A percentile compares a stretch with the other conserved stretches of the same genome.
Conservation (phyloP, 2,329 filamentous ascomycete species). For the Hymenoscyphus albidus region DNA sequence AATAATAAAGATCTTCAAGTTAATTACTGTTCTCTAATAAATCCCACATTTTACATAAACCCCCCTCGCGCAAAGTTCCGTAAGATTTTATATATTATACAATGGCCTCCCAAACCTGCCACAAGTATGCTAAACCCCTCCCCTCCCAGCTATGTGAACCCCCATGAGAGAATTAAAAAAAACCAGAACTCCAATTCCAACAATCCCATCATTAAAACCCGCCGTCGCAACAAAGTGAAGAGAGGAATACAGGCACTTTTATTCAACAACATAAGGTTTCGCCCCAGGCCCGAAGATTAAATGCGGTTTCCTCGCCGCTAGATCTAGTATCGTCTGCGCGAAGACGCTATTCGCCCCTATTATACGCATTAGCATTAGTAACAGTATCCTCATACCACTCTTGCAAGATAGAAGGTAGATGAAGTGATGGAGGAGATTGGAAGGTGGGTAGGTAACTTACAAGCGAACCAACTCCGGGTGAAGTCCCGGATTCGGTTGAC, state of each 20-base stretch:
- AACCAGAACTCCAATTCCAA: too few relatives aligned
- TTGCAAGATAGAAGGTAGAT: slow-evolving; percentile 16
- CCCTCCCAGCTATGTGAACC: too few relatives aligned
- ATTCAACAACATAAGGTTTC: slow-evolving; percentile 50
- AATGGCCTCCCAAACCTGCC: too few relatives aligned
- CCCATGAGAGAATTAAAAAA: too few relatives aligned
- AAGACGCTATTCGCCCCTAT: slow-evolving; percentile 89
- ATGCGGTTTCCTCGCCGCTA: slow-evolving; percentile 85
- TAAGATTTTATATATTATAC: too few relatives aligned
- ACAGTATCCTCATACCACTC: slow-evolving; percentile 18
- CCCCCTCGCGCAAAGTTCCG: too few relatives aligned
- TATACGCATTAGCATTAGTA: not conserved
- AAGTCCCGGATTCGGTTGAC: slow-evolving; percentile 68
- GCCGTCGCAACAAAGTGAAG: too few relatives aligned
- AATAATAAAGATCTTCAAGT: too few relatives aligned
- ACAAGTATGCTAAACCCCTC: too few relatives aligned
- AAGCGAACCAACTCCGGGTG: slow-evolving; percentile 91
- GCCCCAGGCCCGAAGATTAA: slow-evolving; percentile 70
- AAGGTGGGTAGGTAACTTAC: slow-evolving; percentile 35
- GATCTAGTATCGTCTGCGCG: slow-evolving; percentile 83
- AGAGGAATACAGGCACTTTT: slow-evolving; percentile 1
- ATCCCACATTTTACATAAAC: too few relatives aligned
- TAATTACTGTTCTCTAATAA: too few relatives aligned
- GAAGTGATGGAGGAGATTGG: not conserved
- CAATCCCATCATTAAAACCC: too few relatives aligned